Conservation (phyloP, 2,329 filamentous ascomycete genomes). For the Lasiodiplodia gonubiensis region DNA sequence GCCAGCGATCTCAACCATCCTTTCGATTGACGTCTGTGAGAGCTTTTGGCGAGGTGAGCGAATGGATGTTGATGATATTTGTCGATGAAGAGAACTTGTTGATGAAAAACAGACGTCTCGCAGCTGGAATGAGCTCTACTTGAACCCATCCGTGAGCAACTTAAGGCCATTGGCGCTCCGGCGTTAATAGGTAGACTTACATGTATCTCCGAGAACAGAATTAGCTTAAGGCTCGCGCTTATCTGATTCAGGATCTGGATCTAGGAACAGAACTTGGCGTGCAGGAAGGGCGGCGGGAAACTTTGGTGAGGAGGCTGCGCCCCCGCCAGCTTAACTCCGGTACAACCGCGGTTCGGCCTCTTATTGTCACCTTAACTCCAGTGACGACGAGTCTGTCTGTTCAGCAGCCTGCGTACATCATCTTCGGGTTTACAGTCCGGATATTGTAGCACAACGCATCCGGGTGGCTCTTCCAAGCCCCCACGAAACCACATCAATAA, state of each 20-base stretch:
- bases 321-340: constrained; percentile 4
- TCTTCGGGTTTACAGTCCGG: too few relatives aligned
- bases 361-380: not conserved
- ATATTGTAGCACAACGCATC: not conserved
- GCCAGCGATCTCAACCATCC: constrained; percentile 42
- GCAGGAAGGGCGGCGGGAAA: not conserved
- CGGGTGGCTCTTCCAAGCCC: not conserved
- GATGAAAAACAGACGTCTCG: not conserved
- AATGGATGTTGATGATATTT: not conserved
- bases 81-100: not conserved
- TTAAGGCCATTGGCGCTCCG: not conserved
- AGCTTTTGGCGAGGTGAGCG: not conserved
- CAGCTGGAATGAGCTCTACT: not conserved
- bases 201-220: not conserved
- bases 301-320: not conserved
- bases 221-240: not conserved
- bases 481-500: not conserved
- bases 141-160: not conserved
- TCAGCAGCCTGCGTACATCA: not conserved
- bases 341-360: constrained; percentile 3
- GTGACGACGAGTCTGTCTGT: too few relatives aligned
- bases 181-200: constrained; percentile 2
- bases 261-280: not conserved
- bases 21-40: constrained; percentile 29
- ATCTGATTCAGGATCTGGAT: not conserved